Evolutionary conservation across 1,139 yeast species (phyloP).

Genomic region (Suhomyces bolitotheri): DNA sequence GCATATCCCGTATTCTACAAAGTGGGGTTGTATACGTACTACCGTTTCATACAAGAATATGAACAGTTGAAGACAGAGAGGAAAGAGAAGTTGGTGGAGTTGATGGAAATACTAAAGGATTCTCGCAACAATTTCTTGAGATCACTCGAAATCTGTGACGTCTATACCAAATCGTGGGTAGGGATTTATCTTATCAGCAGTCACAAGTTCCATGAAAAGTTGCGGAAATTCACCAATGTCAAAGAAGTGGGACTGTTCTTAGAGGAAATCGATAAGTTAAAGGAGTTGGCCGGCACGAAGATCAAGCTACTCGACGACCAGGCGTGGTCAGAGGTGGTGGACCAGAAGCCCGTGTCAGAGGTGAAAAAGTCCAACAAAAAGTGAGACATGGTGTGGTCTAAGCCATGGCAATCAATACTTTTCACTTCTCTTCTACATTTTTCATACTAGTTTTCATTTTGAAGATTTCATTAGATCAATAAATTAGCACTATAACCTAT

Average conservation of each 20-base stretch:
- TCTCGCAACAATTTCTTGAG: slow-evolving; percentile 61
- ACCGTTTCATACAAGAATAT: slow-evolving; percentile 19
- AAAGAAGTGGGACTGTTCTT: slow-evolving; percentile 28
- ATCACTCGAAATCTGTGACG: slow-evolving; percentile 73
- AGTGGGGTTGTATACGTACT: slow-evolving; percentile 44
- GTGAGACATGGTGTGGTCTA: no score
- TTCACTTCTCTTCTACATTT: no score
- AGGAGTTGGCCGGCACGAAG: slow-evolving; percentile 21
- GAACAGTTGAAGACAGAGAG: slow-evolving; percentile 16
- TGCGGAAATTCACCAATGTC: slow-evolving; percentile 18
- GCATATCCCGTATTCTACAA: slow-evolving; percentile 73
- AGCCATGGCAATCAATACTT: background rate
- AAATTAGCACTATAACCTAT: slow-evolving; percentile 3
- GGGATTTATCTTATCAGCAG: slow-evolving; percentile 54
- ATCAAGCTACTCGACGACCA: slow-evolving; percentile 19
- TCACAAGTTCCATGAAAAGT: slow-evolving; percentile 24
- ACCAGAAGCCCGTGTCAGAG: background rate
- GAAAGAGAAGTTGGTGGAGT: slow-evolving; percentile 19
- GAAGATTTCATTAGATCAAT: no score
- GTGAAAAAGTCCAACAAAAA: background rate
- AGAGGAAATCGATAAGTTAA: slow-evolving; percentile 24
- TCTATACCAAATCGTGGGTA: slow-evolving; percentile 72
- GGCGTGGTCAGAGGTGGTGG: slow-evolving; percentile 3
- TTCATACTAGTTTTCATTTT: no score
- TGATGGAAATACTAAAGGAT: slow-evolving; percentile 28